Percentiles rank a stretch among this genome's conserved stretches.
phyloP scores from a whole-genome alignment of 768 basidiomycete genomes.

The Cantharellus anzutake region DNA sequence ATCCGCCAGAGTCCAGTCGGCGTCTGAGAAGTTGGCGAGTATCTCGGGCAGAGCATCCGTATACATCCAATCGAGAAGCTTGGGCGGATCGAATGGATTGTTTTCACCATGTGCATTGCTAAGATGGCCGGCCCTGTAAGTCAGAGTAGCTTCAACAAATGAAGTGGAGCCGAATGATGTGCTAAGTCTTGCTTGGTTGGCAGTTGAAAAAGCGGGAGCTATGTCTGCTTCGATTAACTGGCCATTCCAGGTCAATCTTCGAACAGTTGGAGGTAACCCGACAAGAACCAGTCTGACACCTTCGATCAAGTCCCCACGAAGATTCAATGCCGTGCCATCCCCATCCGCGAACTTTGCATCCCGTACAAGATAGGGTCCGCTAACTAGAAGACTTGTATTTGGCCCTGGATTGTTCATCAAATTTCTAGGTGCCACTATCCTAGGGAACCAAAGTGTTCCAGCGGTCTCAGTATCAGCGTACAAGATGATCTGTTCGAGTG shows the following conservation, averaged over 20 bases:
- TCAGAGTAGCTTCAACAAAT: neutral
- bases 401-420: constrained; percentile 24
- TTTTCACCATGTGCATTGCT: no score
- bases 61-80: constrained; percentile 51
- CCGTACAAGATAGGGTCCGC: constrained; percentile 30
- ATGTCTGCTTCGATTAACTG: neutral
- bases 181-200: neutral
- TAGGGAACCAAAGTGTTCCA: constrained; percentile 57
- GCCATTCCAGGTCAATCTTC: constrained; percentile 57
- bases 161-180: neutral
- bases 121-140: no score
- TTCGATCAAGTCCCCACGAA: constrained; percentile 50
- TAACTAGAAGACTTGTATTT: constrained; percentile 39
- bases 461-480: constrained; percentile 48
- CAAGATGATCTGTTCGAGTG: constrained; percentile 43
- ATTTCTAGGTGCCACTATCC: no score
- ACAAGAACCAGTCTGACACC: constrained; percentile 42
- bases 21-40: constrained; percentile 35
- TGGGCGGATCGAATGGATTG: constrained; percentile 13
- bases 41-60: constrained; percentile 61
- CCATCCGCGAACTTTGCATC: constrained; percentile 17
- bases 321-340: constrained; percentile 23
- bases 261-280: constrained; percentile 30
- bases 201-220: neutral
- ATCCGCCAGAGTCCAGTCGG: constrained; percentile 43